Evolutionary conservation across 2,329 filamentous ascomycete species (phyloP), one percentile per base, ranked within the genome.

Genomic region (Phialophora expanda): DNA sequence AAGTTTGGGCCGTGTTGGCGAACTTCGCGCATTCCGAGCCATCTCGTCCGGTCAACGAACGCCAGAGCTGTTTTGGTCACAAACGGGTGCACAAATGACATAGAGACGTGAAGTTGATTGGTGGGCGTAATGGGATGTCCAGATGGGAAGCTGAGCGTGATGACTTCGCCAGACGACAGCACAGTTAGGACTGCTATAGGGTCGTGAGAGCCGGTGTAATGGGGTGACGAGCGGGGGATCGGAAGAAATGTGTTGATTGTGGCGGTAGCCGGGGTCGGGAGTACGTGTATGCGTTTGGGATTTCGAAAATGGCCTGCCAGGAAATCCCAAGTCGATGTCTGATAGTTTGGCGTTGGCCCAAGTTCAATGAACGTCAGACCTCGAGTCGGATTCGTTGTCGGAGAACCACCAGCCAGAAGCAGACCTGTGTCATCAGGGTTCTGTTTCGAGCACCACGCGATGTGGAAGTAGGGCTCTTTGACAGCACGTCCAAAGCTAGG

Each of bases 351-450:
- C 6, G 94, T 97, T 56, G 88, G 80, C 2, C 95, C 95, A 64
- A 99, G 83, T 71, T 99, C 95, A 64, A 98, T 84, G 70, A 98
- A 94, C 0, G 91, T 96, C 67, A 99, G 78, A 4, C 91, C 92
- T 76, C 91, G 93, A 4, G 87, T 85, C 4, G 86, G 82, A 46
- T 87, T 84, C 20, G 89, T 89, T 0, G 86, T 84, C 1, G 86
- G 82, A 67, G 90, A 86, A 4, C 95, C 95, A 32, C 95, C 95
- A 2, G 93, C 91, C 62, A 99, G 85, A 46, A 99, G 79, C 26
- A 99, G 83, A 1, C 89, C 94, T 20, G 93, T 98, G 74, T 99
- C 94, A 73, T 99, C 95, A 0, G 93, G 90, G 74, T 98, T 96
- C 66, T 89, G 85, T 76, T 97, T 97, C 64, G 92, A 94, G 78